phyloP scores from a whole-genome alignment of 768 basidiomycete genomes.

The Rhizopogon rudus region DNA sequence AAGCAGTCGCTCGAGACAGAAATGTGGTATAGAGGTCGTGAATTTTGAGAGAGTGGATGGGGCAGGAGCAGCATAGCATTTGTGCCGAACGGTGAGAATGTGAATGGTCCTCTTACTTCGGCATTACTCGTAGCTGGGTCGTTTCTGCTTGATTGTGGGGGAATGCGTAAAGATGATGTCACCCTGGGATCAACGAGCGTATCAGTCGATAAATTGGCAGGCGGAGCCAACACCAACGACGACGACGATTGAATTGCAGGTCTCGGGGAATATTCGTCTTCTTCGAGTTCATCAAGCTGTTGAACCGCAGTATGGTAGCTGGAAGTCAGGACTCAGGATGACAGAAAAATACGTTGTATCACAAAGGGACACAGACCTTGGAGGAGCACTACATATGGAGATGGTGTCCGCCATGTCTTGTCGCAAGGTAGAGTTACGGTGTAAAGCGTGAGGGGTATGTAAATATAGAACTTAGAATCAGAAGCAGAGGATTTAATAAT shows the following conservation, averaged over 20 bases:
- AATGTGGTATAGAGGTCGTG: slow-evolving; percentile 6
- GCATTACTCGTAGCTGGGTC: too few species aligned
- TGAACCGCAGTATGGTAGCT: neutral
- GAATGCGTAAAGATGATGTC: neutral
- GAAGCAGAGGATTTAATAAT: neutral
- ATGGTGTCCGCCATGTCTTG: neutral
- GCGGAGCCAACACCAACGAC: neutral
- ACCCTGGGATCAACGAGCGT: neutral
- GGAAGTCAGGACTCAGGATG: neutral
- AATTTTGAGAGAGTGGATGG: neutral
- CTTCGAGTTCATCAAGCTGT: neutral
- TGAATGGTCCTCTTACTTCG: slow-evolving; percentile 2
- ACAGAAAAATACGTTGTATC: neutral
- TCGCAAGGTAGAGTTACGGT: neutral
- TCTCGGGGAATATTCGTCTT: neutral
- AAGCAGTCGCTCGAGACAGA: slow-evolving; percentile 1
- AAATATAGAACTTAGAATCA: too few species aligned
- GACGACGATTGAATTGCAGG: neutral
- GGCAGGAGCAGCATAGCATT: slow-evolving; percentile 11
- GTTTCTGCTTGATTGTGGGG: neutral
- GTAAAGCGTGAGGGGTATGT: neutral
- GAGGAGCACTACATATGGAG: neutral
- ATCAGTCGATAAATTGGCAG: neutral
- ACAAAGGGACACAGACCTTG: neutral
- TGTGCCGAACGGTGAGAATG: slow-evolving; percentile 3